Percentiles rank a stretch among this genome's conserved stretches.
Conservation (phyloP, 1,284 basidiomycete species). For the Ceratorhiza oryzae-sativae region DNA sequence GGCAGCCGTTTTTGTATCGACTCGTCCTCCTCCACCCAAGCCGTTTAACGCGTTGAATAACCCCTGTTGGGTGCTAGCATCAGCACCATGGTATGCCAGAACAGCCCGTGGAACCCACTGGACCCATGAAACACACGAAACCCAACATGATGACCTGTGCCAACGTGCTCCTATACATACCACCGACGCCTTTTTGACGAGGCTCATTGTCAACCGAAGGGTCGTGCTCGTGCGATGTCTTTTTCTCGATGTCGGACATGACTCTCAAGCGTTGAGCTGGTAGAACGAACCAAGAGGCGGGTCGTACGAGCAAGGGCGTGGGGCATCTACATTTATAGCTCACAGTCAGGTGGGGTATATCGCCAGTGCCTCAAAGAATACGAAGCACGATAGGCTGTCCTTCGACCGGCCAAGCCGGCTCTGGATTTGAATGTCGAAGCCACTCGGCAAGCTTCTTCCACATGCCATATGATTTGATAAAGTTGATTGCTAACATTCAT, state of each 20-base stretch:
- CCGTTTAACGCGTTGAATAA: slow-evolving; percentile 53
- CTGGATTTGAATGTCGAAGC: slow-evolving; percentile 35
- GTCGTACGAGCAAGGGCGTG: slow-evolving; percentile 29
- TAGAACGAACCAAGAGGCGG: slow-evolving; percentile 12
- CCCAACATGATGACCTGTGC: slow-evolving; percentile 65
- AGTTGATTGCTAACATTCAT: slow-evolving; percentile 20
- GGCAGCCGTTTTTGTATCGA: slow-evolving; percentile 64
- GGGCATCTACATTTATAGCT: slow-evolving; percentile 24
- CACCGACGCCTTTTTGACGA: slow-evolving; percentile 45
- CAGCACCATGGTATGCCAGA: neutral
- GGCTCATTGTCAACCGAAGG: slow-evolving; percentile 21
- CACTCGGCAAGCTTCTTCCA: slow-evolving; percentile 35
- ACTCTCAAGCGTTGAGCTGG: neutral
- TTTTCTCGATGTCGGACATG: slow-evolving; percentile 38
- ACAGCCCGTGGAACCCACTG: slow-evolving; percentile 38
- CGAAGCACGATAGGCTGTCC: slow-evolving; percentile 14
- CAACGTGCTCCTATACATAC: slow-evolving; percentile 57
- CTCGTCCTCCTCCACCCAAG: slow-evolving; percentile 73
- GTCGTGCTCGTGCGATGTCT: slow-evolving; percentile 9
- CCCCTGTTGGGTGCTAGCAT: slow-evolving; percentile 40
- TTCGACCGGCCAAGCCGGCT: slow-evolving; percentile 30
- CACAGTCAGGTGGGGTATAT: slow-evolving; percentile 3
- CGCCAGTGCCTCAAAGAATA: slow-evolving; percentile 16
- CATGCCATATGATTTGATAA: slow-evolving; percentile 18
- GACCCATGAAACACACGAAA: slow-evolving; percentile 70